A percentile compares a stretch with the other conserved stretches of the same genome.
These are phyloP conservation scores for Aspergillus felis DNA, from an alignment of 2,329 filamentous ascomycete genomes.

Conservation along the genomic window DNA sequence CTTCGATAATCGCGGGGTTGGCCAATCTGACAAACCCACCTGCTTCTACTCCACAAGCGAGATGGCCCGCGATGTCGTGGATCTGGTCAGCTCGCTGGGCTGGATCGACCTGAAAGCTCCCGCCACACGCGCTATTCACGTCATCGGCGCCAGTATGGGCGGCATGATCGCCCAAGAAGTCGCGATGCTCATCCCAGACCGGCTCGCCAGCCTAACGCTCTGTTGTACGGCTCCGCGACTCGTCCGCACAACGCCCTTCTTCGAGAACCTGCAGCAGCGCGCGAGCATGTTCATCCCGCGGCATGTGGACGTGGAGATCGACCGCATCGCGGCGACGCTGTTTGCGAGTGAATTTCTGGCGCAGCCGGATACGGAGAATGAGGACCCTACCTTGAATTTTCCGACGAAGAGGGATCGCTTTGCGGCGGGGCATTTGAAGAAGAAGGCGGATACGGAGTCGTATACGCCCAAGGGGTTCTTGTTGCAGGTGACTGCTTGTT, in stretches of 20 bases:
- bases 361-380: conserved; percentile 54
- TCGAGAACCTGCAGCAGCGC: conserved; percentile 61
- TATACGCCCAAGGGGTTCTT: conserved; percentile 68
- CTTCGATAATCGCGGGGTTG: conserved; percentile 82
- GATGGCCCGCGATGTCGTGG: conserved; percentile 76
- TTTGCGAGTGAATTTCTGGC: conserved; percentile 64
- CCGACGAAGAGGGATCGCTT: conserved; percentile 77
- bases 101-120: conserved; percentile 51
- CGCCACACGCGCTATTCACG: conserved; percentile 54
- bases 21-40: conserved; percentile 71
- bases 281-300: conserved; percentile 64
- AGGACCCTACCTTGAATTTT: conserved; percentile 49
- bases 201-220: conserved; percentile 56
- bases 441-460: conserved; percentile 57
- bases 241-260: conserved; percentile 54
- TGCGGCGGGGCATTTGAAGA: conserved; percentile 72
- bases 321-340: conserved; percentile 60
- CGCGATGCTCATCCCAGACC: conserved; percentile 34
- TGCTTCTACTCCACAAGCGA: conserved; percentile 75
- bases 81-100: conserved; percentile 64
- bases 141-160: conserved; percentile 78
- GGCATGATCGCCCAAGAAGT: conserved; percentile 92
- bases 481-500: conserved; percentile 72
- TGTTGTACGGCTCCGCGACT: conserved; percentile 60
- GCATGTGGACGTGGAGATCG: conserved; percentile 62